Percentiles rank a stretch among this genome's conserved stretches.
These are phyloP conservation scores for Malassezia slooffiae DNA, from an alignment of 1,284 basidiomycete genomes.

Conservation along the genomic window DNA sequence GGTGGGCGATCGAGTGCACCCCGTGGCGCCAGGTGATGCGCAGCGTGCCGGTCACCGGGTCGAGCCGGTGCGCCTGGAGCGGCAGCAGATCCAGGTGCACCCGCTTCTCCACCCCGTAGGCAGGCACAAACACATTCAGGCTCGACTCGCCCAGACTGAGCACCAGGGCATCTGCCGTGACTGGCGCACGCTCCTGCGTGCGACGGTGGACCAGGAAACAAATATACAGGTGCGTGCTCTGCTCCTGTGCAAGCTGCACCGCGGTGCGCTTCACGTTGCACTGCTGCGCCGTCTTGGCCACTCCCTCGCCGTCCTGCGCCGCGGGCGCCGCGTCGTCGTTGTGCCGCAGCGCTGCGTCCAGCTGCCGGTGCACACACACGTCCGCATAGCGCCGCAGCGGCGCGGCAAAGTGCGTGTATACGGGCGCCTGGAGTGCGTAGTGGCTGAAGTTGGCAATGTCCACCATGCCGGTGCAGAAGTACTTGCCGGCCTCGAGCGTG, in stretches of 20 bases:
- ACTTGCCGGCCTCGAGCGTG: slow-evolving; percentile 81
- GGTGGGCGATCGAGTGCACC: slow-evolving; percentile 77
- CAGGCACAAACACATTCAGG: slow-evolving; percentile 84
- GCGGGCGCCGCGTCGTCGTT: slow-evolving; percentile 4
- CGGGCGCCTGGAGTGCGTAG: slow-evolving; percentile 75
- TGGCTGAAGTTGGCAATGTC: slow-evolving; percentile 97
- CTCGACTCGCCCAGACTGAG: slow-evolving; percentile 87
- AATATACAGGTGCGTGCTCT: slow-evolving; percentile 86
- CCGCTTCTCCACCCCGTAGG: slow-evolving; percentile 94
- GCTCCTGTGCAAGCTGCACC: slow-evolving; percentile 82
- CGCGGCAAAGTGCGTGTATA: slow-evolving; percentile 89
- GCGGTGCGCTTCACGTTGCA: slow-evolving; percentile 69
- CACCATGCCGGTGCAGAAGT: slow-evolving; percentile 97
- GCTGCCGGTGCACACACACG: slow-evolving; percentile 86
- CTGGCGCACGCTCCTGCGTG: slow-evolving; percentile 79
- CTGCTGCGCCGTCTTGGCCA: slow-evolving; percentile 83
- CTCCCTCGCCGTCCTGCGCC: slow-evolving; percentile 88
- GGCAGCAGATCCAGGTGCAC: slow-evolving; percentile 99
- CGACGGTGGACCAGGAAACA: slow-evolving; percentile 86
- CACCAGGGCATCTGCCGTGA: slow-evolving; percentile 63
- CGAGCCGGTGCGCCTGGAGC: slow-evolving; percentile 70
- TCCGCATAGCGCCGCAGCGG: slow-evolving; percentile 63
- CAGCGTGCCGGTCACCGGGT: slow-evolving; percentile 77
- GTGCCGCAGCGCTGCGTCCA: slow-evolving; percentile 61
- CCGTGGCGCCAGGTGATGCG: slow-evolving; percentile 59